Evolutionary conservation across 495 filamentous ascomycete genomes (phyloP).

Genomic region (Neurospora tetrasperma): DNA sequence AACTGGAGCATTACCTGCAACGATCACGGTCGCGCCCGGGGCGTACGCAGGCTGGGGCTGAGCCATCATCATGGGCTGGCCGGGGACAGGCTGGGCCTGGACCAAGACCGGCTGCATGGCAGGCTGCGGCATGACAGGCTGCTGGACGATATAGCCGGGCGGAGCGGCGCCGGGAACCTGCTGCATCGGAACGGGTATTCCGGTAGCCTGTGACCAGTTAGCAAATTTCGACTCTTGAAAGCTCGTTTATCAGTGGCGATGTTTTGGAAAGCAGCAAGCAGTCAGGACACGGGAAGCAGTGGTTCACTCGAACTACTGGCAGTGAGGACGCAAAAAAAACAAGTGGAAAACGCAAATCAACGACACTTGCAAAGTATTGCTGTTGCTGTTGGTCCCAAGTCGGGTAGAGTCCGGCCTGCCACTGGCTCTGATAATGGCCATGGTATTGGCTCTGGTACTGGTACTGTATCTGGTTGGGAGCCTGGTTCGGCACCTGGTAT

Average conservation of each 20-base stretch:
- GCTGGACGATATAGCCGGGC: conserved; percentile 6
- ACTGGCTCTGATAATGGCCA: background rate
- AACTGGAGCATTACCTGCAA: conserved; percentile 6
- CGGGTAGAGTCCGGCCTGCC: background rate
- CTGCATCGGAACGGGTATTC: conserved; percentile 8
- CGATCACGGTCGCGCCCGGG: background rate
- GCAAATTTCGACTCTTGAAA: background rate
- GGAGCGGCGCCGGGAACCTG: conserved; percentile 5
- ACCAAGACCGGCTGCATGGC: conserved; percentile 10
- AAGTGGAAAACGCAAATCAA: background rate
- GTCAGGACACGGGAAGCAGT: background rate
- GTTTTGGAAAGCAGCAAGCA: background rate
- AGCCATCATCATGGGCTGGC: background rate
- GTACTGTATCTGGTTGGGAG: background rate
- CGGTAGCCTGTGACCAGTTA: conserved; percentile 1
- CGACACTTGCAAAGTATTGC: background rate
- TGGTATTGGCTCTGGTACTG: background rate
- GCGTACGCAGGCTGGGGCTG: conserved; percentile 1
- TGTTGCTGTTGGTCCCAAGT: background rate
- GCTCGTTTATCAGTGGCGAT: background rate
- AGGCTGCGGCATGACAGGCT: conserved; percentile 8
- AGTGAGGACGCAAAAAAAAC: background rate
- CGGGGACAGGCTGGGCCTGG: conserved; percentile 2
- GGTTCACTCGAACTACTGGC: background rate
- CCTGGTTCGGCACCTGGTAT: background rate